A percentile compares a stretch with the other conserved stretches of the same genome.
These are phyloP conservation scores for Cafeteria roenbergensis DNA, from an alignment of 108 stramenopile genomes.

Conservation along the genomic window DNA sequence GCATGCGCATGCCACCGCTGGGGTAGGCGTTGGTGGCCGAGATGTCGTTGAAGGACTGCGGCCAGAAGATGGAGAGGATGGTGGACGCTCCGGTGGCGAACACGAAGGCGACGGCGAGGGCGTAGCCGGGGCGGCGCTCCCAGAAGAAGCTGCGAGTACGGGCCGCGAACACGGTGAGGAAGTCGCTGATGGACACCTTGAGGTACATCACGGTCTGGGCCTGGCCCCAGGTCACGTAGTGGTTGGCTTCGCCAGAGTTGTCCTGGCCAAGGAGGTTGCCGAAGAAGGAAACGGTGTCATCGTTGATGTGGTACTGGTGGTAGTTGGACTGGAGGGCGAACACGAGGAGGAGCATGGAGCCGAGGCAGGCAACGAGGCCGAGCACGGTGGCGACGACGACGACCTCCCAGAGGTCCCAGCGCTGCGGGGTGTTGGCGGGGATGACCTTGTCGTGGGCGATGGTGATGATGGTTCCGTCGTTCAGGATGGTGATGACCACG, in stretches of 20 bases:
- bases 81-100: constrained; percentile 2
- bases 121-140: constrained; percentile 9
- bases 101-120: constrained; percentile 1
- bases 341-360: constrained; percentile 16
- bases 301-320: not conserved
- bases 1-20: not conserved
- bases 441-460: constrained; percentile 53
- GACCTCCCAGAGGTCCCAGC: constrained; percentile 43
- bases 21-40: not conserved
- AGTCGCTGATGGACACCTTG: constrained; percentile 22
- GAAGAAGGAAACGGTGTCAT: not conserved
- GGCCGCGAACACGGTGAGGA: constrained; percentile 26
- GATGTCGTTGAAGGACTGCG: constrained; percentile 6
- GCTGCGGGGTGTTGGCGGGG: constrained; percentile 34
- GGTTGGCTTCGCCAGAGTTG: not conserved
- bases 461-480: constrained; percentile 58
- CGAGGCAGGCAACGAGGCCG: constrained; percentile 12
- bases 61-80: constrained; percentile 5
- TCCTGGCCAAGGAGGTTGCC: not conserved
- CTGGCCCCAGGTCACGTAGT: constrained; percentile 16
- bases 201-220: constrained; percentile 22
- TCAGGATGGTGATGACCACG: constrained; percentile 58
- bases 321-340: constrained; percentile 6
- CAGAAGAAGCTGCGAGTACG: constrained; percentile 20
- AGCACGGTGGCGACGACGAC: constrained; percentile 16